A percentile compares a stretch with the other conserved stretches of the same genome.
Evolutionary conservation across 495 filamentous ascomycete species (phyloP).

Genomic region (Neurospora sp.): DNA sequence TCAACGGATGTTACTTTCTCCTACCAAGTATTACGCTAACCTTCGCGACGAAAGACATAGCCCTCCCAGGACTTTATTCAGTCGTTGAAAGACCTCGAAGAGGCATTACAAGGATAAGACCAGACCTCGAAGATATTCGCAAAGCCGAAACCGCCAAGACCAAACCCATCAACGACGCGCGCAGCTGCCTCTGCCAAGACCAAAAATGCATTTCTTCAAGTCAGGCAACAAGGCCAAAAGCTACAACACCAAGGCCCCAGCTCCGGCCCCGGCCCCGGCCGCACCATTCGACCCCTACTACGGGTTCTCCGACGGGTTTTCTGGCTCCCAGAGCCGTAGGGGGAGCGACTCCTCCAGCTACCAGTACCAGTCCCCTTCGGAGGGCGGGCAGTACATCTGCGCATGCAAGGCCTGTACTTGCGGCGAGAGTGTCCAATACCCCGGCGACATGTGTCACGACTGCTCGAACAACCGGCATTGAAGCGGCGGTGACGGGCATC

Average conservation of each 20-base stretch:
- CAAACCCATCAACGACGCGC: background rate
- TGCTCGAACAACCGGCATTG: background rate
- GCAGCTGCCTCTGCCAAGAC: background rate
- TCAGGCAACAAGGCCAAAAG: background rate
- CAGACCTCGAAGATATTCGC: background rate
- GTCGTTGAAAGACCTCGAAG: background rate
- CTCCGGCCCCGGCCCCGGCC: background rate
- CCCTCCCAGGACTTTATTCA: background rate
- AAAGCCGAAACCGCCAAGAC: background rate
- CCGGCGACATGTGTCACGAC: conserved; percentile 1
- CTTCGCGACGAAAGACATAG: background rate
- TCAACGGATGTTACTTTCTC: background rate
- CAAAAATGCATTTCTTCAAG: background rate
- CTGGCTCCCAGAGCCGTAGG: background rate
- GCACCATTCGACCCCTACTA: background rate
- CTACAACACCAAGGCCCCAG: background rate
- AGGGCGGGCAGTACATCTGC: background rate
- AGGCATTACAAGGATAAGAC: background rate
- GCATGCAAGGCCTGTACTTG: conserved; percentile 1
- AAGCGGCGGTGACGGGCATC: background rate
- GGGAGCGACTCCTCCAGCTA: background rate
- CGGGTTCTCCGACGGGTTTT: background rate
- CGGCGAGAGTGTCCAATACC: background rate
- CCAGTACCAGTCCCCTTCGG: background rate
- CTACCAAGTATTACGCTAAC: background rate